Evolutionary conservation across 139 green algal species (phyloP), one percentile per base, ranked within the genome.

Genomic region (Chlamydomonas schloesseri): DNA sequence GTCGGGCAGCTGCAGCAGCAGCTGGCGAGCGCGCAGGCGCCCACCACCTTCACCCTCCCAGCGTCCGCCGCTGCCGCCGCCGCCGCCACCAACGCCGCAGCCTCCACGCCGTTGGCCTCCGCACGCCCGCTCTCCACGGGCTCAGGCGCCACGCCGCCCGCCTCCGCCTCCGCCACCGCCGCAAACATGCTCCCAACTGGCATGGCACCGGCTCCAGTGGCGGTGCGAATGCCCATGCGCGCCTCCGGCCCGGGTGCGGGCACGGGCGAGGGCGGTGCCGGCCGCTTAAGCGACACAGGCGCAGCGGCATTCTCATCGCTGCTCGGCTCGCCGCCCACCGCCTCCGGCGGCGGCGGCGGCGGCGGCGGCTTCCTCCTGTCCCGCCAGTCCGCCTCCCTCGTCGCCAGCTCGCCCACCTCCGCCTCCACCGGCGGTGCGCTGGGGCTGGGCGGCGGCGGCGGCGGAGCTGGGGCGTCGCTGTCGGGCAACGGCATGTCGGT

Each of bases 81-180:
- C 55, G 6, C 55, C 55, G 10, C n/a, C n/a, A n/a, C n/a, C n/a
- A n/a, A n/a, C n/a, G n/a, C n/a, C n/a, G n/a, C n/a, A n/a, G n/a
- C 20, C 55, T 26, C 55, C 55, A 24, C 55, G 55, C 55, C 55
- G 55, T 3, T 60, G 18, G 70, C 42, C 8, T 5, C 42, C 42
- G 5, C 42, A 8, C 42, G 42, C 42, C 42, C 42, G 42, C 42
- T 50, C 42, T 50, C 42, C 42, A 50, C 42, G 42, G 42, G 42
- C 42, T 50, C 42, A 5, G 42, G 6, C 42, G 42, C 42, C 5
- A 50, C 42, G 42, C 42, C 42, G 42, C 42, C 42, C 42, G 42
- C 8, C 42, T 50, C 84, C 73, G 77, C 81, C 71, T 29, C 71
- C 62, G 69, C 81, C 65, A 10, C 46, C n/a, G 65, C 65, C 65